A percentile compares a stretch with the other conserved stretches of the same genome.
Evolutionary conservation across 495 filamentous ascomycete species (phyloP).

Genomic region (Xylaria venustula): DNA sequence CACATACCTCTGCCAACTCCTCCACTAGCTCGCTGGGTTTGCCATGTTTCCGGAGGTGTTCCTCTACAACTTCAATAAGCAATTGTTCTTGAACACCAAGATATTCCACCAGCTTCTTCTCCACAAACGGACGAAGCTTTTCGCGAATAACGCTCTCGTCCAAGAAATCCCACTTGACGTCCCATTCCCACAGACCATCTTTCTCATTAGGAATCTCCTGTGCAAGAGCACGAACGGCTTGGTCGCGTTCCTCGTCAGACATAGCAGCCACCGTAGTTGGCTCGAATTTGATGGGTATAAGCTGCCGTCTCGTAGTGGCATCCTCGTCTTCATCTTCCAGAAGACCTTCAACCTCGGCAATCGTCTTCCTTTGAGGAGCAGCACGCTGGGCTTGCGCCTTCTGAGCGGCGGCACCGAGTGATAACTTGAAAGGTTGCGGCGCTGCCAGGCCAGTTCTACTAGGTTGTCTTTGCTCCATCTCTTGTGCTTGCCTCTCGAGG

Average conservation of each 20-base stretch:
- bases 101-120: constrained; percentile 97
- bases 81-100: constrained; percentile 96
- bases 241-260: constrained; percentile 78
- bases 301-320: constrained; percentile 68
- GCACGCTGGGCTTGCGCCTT: constrained; percentile 72
- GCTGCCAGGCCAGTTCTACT: constrained; percentile 48
- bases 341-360: constrained; percentile 90
- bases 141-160: constrained; percentile 80
- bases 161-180: constrained; percentile 91
- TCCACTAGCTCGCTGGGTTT: constrained; percentile 78
- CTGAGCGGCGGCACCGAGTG: constrained; percentile 81
- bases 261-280: constrained; percentile 66
- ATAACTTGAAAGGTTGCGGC: constrained; percentile 88
- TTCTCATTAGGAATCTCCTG: constrained; percentile 86
- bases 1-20: constrained; percentile 74
- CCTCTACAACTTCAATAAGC: constrained; percentile 88
- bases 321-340: constrained; percentile 92
- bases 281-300: constrained; percentile 92
- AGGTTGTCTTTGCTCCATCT: constrained; percentile 64
- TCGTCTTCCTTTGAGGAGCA: constrained; percentile 68
- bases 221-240: constrained; percentile 75
- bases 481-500: constrained; percentile 83
- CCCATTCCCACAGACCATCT: constrained; percentile 86
- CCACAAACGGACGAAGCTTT: constrained; percentile 90
- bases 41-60: constrained; percentile 76